Base-by-base conservation (phyloP, 768 basidiomycete species). In the Trametes villosa region DNA sequence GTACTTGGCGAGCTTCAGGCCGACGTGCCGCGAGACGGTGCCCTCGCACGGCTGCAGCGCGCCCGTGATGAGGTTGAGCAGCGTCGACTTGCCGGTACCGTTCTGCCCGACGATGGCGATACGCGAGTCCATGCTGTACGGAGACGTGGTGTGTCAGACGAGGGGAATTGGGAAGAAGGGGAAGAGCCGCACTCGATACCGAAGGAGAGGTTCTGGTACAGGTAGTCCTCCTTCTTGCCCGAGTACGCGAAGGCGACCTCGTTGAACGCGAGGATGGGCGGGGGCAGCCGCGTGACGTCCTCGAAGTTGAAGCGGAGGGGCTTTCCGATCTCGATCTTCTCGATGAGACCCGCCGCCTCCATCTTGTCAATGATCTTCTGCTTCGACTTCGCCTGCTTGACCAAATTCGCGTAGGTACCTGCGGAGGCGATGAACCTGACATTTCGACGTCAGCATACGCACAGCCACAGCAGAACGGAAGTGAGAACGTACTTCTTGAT, bases 311-410 rank as follows among this genome's bases (percentile, higher is more conserved):
- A 99, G 51, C 86, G 81, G 33, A 99, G 81, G 17, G 85, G 85
- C 67, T 84, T 86, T 34, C 83, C 81, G 4, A 74, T 73, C 71
- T 96, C 94, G 59, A 97, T 79, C 78, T 94, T 94, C 76, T 99
- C 94, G 71, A 99, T 83, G 42, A 99, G 83, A 63, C 96, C 96
- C 15, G 96, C 96, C 27, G 96, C 96, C 81, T 99, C 97, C 96
- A 99, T 99, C 86, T 99, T 99, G 83, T 99, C 96, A 77, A 99
- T 96, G 65, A 99, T 98, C 85, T 99, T 99, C 77, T 99, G 96
- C 75, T 99, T 99, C 51, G 96, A 98, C 79, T 99, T 98, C 67
- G 96, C 96, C 76, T 99, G 96, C 71, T 89, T 93, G 69, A 99
- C 96, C 66, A 99, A 86, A 76, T 99, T 99, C 67, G 96, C 97